These are phyloP conservation scores for Populus simonii DNA, from an alignment of 345 rosid genomes.

Conservation along the genomic window DNA sequence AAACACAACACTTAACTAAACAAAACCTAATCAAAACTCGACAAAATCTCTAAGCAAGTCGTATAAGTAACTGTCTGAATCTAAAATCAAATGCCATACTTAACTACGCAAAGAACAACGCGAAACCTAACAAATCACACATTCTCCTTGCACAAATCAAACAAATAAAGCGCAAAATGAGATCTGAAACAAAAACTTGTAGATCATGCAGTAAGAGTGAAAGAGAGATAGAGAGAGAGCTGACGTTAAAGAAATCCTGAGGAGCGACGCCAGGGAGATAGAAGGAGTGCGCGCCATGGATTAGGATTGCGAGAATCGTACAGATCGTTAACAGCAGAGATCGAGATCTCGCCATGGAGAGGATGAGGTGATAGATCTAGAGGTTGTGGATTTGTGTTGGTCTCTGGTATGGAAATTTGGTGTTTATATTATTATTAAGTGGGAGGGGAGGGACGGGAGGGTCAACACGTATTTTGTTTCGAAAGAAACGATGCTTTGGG, in stretches of 20 bases:
- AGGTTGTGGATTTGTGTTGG: not conserved
- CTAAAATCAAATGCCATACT: not conserved
- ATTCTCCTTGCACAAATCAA: not conserved
- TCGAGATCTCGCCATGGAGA: conserved; percentile 37
- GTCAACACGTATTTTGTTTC: not conserved
- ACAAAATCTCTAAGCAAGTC: no score
- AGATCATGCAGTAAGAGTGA: conserved; percentile 17
- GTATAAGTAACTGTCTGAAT: not conserved
- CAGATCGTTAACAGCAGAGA: conserved; percentile 29
- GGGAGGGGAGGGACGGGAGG: not conserved
- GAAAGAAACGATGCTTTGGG: not conserved
- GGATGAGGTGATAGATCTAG: conserved; percentile 23
- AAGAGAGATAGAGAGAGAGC: not conserved
- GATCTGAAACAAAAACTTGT: conserved; percentile 12
- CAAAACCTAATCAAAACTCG: no score
- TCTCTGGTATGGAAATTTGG: not conserved
- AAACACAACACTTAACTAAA: not conserved
- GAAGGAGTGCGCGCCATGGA: conserved; percentile 67
- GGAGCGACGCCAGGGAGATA: conserved; percentile 99
- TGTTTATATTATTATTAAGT: no score
- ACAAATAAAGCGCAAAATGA: not conserved
- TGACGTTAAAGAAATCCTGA: conserved; percentile 79
- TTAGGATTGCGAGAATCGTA: conserved; percentile 18
- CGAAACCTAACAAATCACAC: not conserved
- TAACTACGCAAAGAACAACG: not conserved